Base-by-base conservation (phyloP, 2,329 filamentous ascomycete species). In the Westerdykella ornata region DNA sequence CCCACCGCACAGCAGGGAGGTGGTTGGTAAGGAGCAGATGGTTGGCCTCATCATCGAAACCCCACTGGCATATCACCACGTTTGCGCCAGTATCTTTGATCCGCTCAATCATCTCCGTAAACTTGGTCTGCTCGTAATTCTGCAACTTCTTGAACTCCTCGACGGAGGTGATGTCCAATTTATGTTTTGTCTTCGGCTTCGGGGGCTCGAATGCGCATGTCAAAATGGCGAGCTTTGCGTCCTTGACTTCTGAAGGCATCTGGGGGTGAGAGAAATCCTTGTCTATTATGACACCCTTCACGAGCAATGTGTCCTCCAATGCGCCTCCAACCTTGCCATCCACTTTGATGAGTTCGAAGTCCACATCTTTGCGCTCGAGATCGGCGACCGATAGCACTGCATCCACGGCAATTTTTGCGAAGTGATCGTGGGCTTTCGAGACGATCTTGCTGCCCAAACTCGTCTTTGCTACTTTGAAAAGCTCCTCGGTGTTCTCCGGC, bases 221-320 rank as follows among this genome's bases (percentile, higher is more conserved):
- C 45, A 98, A 74, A 60, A 98, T 98, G 55, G 92, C 92, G 62
- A 98, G 82, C 75, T 96, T 97, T 63, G 92, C 94, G 69, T 98
- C 88, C 57, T 76, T 79, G 51, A 98, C 90, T 70, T 96, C 88
- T 38, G 85, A 86, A 9, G 92, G 92, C 92, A 98, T 98, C 72
- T 98, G 92, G 11, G 92, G 92, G 68, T 98, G 92, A 28, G 92
- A 97, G 69, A 98, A 98, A 72, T 98, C 94, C 75, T 98, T 98
- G 79, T 98, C 92, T 67, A 98, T 80, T 66, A 98, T 94, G 52
- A 98, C 92, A 66, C 92, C 92, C 73, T 97, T 94, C 56, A 98
- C 90, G 33, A 98, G 81, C 20, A 97, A 72, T 5, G 89, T 86
- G 68, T 98, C 92, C 69, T 97, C 90, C 14, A 98, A 77, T 19